These are phyloP conservation scores for Ceratocystis ficicola DNA, from an alignment of 2,329 filamentous ascomycete species.

Conservation along the genomic window DNA sequence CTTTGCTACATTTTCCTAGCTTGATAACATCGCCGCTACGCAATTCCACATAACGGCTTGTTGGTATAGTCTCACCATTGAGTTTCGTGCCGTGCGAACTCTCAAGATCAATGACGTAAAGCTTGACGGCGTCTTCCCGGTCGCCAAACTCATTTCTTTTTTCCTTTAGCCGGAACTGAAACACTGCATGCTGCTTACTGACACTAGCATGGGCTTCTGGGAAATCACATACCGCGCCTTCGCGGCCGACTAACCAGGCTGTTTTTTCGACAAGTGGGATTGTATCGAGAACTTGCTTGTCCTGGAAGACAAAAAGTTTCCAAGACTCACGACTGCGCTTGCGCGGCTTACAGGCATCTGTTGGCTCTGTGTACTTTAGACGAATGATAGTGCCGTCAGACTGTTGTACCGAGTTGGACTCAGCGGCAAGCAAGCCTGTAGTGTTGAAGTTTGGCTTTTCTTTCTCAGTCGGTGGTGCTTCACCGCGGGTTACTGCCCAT, in stretches of 20 bases:
- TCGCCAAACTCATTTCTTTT: constrained; percentile 81
- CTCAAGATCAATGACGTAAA: constrained; percentile 87
- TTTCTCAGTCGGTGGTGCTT: constrained; percentile 43
- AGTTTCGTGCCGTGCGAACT: constrained; percentile 82
- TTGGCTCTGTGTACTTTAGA: constrained; percentile 91
- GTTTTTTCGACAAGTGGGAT: constrained; percentile 63
- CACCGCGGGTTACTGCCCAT: constrained; percentile 44
- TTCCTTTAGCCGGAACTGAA: constrained; percentile 81
- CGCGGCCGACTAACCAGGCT: constrained; percentile 84
- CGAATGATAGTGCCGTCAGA: constrained; percentile 62
- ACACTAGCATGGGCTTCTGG: constrained; percentile 79
- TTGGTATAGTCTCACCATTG: constrained; percentile 62
- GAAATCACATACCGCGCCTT: constrained; percentile 68
- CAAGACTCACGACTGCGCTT: constrained; percentile 53
- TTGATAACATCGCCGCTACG: constrained; percentile 77
- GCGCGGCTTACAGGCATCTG: constrained; percentile 81
- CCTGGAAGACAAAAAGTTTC: constrained; percentile 91
- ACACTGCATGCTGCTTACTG: constrained; percentile 88
- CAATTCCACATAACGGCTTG: constrained; percentile 72
- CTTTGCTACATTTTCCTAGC: constrained; percentile 77
- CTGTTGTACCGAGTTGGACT: constrained; percentile 65
- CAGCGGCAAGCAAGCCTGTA: constrained; percentile 73
- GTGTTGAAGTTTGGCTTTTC: constrained; percentile 78
- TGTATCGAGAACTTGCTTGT: constrained; percentile 64
- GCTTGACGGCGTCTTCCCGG: constrained; percentile 63